Evolutionary conservation across 2,329 filamentous ascomycete species (phyloP), one percentile per base, ranked within the genome.

Genomic region (Juglanconis juglandina): DNA sequence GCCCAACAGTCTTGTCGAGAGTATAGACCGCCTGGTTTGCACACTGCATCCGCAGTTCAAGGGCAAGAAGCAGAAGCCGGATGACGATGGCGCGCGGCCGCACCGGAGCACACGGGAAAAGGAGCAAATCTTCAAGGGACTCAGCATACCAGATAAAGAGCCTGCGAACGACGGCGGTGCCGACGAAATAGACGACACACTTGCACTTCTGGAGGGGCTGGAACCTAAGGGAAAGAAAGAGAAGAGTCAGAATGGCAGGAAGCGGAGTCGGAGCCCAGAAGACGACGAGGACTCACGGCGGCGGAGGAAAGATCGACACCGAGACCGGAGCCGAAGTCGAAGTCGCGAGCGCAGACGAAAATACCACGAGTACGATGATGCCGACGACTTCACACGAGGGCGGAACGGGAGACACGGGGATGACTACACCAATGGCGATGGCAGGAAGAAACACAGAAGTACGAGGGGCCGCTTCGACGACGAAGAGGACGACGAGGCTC

Each of bases 1-100:
- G 66, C 92, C 93, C 0, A 83, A 86, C 58, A 96, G 91, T 76
- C 78, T 99, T 68, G 83, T 96, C 59, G 91, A 96, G 72, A 97
- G 92, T 72, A 86, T 99, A 68, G 93, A 98, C 72, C 90, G 94
- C 7, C 77, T 98, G 41, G 88, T 98, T 35, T 79, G 89, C 65
- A 92, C 92, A 3, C 89, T 99, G 84, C 95, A 99, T 68, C 95
- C 96, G 1, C 91, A 91, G 68, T 89, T 94, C 76, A 96, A 92
- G 74, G 79, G 79, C 50, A 80, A 84, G 67, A 70, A 75, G 64
- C 64, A 71, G 61, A 66, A 71, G 52, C 71, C 73, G 59, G 67
- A 74, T 0, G 74, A 74, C 17, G 73, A 77, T 47, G 73, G 76
- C 24, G 76, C 77, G 42, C 73, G 73, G 37, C 74, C 75, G 67